These are phyloP conservation scores for Pseudonitzschia multiseries DNA, from an alignment of 108 stramenopile species.

Conservation along the genomic window DNA sequence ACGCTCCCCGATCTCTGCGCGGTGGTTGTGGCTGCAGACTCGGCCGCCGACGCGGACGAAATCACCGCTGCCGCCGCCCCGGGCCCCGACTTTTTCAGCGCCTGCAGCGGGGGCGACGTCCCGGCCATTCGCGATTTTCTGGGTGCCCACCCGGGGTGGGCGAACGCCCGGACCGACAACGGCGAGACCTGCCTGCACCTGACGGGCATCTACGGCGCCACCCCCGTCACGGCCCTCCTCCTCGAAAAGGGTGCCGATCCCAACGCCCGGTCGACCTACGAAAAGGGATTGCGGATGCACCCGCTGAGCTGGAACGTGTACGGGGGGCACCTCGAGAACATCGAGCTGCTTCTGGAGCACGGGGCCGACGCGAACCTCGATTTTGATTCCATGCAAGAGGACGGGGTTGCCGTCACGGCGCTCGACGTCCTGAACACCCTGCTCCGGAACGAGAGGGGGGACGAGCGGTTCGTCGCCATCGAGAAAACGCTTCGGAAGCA, in stretches of 20 bases:
- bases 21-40: neutral
- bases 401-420: constrained; percentile 39
- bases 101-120: constrained; percentile 29
- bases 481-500: constrained; percentile 47
- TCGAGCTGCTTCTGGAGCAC: constrained; percentile 54
- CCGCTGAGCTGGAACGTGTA: constrained; percentile 81
- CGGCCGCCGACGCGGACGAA: neutral
- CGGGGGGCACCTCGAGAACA: constrained; percentile 70
- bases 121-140: neutral
- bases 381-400: constrained; percentile 54
- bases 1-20: constrained; percentile 22
- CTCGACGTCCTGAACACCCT: constrained; percentile 71
- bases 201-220: constrained; percentile 54
- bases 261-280: constrained; percentile 67
- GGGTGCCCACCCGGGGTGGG: constrained; percentile 41
- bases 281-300: constrained; percentile 80
- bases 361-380: constrained; percentile 82
- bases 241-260: constrained; percentile 71
- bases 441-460: constrained; percentile 40
- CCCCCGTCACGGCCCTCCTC: constrained; percentile 51
- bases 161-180: constrained; percentile 43
- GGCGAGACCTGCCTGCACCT: constrained; percentile 85
- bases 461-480: constrained; percentile 48
- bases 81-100: constrained; percentile 20
- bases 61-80: neutral